Evolutionary conservation across 345 rosid species (phyloP).

Genomic region (Ricinus communis): DNA sequence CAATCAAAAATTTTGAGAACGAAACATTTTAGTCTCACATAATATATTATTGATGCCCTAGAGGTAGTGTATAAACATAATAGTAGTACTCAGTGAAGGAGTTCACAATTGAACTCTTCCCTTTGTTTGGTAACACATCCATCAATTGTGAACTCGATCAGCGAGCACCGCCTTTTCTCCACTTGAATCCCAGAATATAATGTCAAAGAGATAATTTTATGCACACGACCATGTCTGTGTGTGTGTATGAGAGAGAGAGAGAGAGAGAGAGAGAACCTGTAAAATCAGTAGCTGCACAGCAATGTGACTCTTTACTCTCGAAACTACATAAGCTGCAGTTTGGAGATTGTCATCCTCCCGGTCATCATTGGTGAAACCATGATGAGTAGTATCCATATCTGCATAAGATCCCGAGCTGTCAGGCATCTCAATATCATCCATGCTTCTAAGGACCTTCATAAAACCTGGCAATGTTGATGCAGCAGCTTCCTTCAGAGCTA

Average conservation of each 20-base stretch:
- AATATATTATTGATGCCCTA: too few species aligned
- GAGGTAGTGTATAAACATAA: neutral
- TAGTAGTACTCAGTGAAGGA: too few species aligned
- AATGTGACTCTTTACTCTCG: conserved; percentile 81
- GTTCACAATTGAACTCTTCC: too few species aligned
- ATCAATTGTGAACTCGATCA: neutral
- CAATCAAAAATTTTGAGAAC: too few species aligned
- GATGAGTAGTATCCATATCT: conserved; percentile 56
- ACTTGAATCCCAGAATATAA: neutral
- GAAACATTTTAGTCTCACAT: too few species aligned
- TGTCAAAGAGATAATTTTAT: neutral
- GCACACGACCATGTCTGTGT: neutral
- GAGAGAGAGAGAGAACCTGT: conserved; percentile 49
- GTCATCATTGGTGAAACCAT: conserved; percentile 49
- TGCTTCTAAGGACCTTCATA: conserved; percentile 65
- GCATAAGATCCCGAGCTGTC: conserved; percentile 28
- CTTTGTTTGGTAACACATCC: too few species aligned
- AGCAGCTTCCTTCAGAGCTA: conserved; percentile 70
- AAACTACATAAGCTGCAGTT: conserved; percentile 69
- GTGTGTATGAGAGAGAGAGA: neutral
- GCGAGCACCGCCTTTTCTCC: neutral
- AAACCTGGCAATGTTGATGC: conserved; percentile 60
- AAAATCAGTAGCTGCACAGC: conserved; percentile 67
- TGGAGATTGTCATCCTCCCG: conserved; percentile 73
- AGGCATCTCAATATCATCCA: conserved; percentile 57